These are phyloP conservation scores for Peterozyma xylosa DNA, from an alignment of 805 yeast genomes.

Conservation along the genomic window DNA sequence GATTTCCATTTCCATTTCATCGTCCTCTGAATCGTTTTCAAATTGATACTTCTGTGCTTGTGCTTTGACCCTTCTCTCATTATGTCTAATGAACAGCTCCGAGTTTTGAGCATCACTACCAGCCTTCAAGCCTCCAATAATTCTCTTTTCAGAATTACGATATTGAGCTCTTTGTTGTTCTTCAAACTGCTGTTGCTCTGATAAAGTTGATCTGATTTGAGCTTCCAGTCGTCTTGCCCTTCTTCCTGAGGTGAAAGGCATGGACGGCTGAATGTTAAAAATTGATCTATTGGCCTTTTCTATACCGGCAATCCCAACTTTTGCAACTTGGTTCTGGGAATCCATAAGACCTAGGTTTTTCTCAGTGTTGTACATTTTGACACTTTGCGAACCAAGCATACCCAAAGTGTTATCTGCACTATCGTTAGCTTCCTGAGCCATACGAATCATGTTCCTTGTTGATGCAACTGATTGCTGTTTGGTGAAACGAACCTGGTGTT, in stretches of 20 bases:
- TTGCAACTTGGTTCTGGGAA: constrained; percentile 76
- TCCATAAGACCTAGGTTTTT: constrained; percentile 68
- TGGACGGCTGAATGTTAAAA: constrained; percentile 70
- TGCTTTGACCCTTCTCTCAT: constrained; percentile 41
- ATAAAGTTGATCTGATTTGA: constrained; percentile 39
- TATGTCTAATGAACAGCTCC: constrained; percentile 33
- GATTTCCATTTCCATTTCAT: constrained; percentile 83
- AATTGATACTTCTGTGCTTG: constrained; percentile 70
- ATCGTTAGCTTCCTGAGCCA: constrained; percentile 66
- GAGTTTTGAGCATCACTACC: constrained; percentile 24
- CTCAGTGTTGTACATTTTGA: constrained; percentile 74
- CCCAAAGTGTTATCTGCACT: constrained; percentile 81
- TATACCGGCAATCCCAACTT: constrained; percentile 73
- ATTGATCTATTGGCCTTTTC: constrained; percentile 74
- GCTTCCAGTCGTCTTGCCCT: constrained; percentile 70
- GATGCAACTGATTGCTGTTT: constrained; percentile 84
- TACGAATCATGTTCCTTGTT: constrained; percentile 72
- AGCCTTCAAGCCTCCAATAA: constrained; percentile 51
- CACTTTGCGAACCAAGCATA: constrained; percentile 90
- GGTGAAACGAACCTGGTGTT: constrained; percentile 72
- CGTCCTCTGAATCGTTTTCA: constrained; percentile 90
- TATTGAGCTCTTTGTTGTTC: constrained; percentile 55
- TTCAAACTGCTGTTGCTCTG: constrained; percentile 27
- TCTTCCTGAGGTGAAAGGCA: constrained; percentile 83
- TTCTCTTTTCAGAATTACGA: constrained; percentile 59